A percentile compares a stretch with the other conserved stretches of the same genome.
Evolutionary conservation across 2,329 filamentous ascomycete species (phyloP).

Genomic region (Stagonosporopsis tanaceti): DNA sequence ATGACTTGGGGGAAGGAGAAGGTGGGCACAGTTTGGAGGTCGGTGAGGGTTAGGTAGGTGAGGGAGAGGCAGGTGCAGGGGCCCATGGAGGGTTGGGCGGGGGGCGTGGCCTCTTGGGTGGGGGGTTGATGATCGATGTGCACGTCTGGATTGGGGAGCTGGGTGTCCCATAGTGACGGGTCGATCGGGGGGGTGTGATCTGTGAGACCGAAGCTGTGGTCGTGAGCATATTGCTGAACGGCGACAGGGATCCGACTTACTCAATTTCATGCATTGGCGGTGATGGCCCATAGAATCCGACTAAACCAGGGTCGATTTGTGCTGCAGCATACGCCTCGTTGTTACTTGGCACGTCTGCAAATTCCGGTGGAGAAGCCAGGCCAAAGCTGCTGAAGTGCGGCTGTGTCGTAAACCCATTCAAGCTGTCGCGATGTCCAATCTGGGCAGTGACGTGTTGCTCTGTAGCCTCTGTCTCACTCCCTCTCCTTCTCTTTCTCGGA

Average conservation of each 20-base stretch:
- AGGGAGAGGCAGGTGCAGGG: constrained; percentile 56
- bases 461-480: constrained; percentile 28
- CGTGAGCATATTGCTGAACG: not conserved
- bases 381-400: constrained; percentile 22
- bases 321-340: constrained; percentile 13
- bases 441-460: not conserved
- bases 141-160: not conserved
- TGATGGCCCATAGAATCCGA: constrained; percentile 8
- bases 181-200: constrained; percentile 27
- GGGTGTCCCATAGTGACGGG: constrained; percentile 38
- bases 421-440: not conserved
- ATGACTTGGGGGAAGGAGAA: constrained; percentile 56
- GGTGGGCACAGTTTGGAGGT: constrained; percentile 49
- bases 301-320: constrained; percentile 16
- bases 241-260: constrained; percentile 14
- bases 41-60: constrained; percentile 56
- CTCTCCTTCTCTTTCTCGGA: constrained; percentile 56
- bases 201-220: not conserved
- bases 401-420: constrained; percentile 10
- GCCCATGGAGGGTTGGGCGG: constrained; percentile 15
- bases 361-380: constrained; percentile 23
- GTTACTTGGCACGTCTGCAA: constrained; percentile 14
- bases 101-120: not conserved
- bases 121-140: constrained; percentile 1
- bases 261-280: constrained; percentile 15